Base-by-base conservation (phyloP, 1,284 basidiomycete species). In the Ustilago crameri region DNA sequence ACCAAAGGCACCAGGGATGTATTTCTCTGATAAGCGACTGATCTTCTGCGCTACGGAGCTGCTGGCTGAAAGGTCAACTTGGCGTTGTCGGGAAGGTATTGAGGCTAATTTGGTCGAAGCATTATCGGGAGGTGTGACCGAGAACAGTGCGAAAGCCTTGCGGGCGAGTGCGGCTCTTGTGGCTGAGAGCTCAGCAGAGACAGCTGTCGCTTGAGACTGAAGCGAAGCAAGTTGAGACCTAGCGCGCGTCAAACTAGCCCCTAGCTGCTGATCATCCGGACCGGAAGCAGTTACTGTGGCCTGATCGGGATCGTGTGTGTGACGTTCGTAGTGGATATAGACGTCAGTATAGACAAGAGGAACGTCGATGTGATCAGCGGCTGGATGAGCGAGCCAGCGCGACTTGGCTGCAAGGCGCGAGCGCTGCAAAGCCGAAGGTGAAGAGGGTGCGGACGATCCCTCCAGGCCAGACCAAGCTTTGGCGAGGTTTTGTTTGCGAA, bases 1-100 rank as follows among this genome's bases (percentile, higher is more conserved):
- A 3, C 48, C 61, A 38, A 75, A 75, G 4, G 72, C 72, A 38
- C 72, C 71, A 7, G 75, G 66, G 18, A 74, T 77, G 50, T 75
- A 75, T 9, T 61, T 42, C 12, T 75, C 75, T n/a, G 62, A 67
- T 7, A 74, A 56, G 24, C 59, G 38, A 22, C 59, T 70, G 51
- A 70, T 60, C 24, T 57, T 48, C 35, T 70, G 67, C 20, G 61
- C 67, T 17, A 70, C 51, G 3, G 61, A 61, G 46, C 38, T 50
- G 50, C 67, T 70, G 30, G 61, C 57, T 1, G 67, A 65, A 15
- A 61, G 40, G 17, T 70, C 61, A 32, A 60, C 23, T 1, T 60
- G 52, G 17, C 54, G 52, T 23, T 42, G 40, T 8, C 12, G 35
- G n/a, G 35, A 14, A 23, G 40, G 32, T 3, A 22, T 44, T 8